These are phyloP conservation scores for Venturiaceae sp. DNA, from an alignment of 2,329 filamentous ascomycete genomes.

Conservation along the genomic window DNA sequence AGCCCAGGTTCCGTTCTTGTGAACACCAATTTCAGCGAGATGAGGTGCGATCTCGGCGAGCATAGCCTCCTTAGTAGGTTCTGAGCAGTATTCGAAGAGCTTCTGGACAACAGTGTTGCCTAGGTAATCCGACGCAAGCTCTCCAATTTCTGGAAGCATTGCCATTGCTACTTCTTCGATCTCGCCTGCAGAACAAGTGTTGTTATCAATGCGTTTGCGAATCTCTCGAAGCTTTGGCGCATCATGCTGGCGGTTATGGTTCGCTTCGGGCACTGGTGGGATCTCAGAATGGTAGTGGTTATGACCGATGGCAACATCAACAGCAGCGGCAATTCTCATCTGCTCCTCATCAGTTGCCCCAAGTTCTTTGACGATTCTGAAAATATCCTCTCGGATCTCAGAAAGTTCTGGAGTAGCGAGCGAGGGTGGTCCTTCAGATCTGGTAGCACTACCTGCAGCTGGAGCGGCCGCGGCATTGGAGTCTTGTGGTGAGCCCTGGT, in stretches of 20 bases:
- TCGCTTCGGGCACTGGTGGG: slow-evolving; percentile 78
- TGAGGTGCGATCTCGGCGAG: slow-evolving; percentile 78
- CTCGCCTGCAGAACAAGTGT: slow-evolving; percentile 72
- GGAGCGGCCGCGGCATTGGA: slow-evolving; percentile 26
- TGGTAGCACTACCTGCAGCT: slow-evolving; percentile 34
- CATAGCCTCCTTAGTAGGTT: slow-evolving; percentile 86
- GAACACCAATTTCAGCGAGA: slow-evolving; percentile 89
- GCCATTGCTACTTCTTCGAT: slow-evolving; percentile 86
- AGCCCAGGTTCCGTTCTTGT: slow-evolving; percentile 99
- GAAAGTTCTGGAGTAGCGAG: slow-evolving; percentile 62
- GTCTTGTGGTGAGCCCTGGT: slow-evolving; percentile 24
- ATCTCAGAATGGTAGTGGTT: slow-evolving; percentile 71
- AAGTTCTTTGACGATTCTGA: slow-evolving; percentile 79
- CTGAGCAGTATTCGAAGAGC: slow-evolving; percentile 92
- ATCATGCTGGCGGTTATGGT: slow-evolving; percentile 81
- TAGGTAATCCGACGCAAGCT: slow-evolving; percentile 89
- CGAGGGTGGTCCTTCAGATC: slow-evolving; percentile 24
- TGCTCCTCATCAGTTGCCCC: slow-evolving; percentile 75
- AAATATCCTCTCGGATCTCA: slow-evolving; percentile 74
- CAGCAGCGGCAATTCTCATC: slow-evolving; percentile 58
- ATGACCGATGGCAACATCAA: slow-evolving; percentile 70
- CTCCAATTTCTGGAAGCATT: slow-evolving; percentile 95
- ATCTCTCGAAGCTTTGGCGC: slow-evolving; percentile 92
- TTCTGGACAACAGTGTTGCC: slow-evolving; percentile 99
- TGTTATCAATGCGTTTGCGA: slow-evolving; percentile 94